Conservation (phyloP, 768 basidiomycete species). For the Pleurotus citrinopileatus region DNA sequence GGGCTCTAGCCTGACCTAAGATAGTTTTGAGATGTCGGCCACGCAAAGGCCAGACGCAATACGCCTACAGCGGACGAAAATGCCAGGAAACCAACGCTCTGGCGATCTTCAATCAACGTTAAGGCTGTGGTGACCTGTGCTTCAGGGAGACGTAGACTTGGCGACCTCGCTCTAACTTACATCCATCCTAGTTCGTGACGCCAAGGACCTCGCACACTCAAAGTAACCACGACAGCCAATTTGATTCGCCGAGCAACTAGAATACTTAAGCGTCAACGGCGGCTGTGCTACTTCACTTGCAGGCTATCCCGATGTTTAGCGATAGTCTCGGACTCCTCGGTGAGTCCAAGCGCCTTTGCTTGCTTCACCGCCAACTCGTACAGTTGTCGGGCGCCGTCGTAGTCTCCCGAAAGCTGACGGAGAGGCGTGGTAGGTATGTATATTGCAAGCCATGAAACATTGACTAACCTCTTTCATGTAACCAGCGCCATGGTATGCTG, state of each 20-base stretch:
- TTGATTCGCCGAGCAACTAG: neutral
- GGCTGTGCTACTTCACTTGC: neutral
- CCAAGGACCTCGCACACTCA: too few relatives aligned
- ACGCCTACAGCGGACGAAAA: too few relatives aligned
- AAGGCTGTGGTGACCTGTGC: neutral
- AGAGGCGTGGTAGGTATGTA: neutral
- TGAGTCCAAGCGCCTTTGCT: neutral
- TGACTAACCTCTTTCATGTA: neutral
- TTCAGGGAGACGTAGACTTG: neutral
- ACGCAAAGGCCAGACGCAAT: too few relatives aligned
- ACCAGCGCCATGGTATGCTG: slow-evolving; percentile 3
- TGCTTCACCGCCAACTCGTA: neutral
- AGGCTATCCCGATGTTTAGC: neutral
- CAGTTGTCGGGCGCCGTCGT: neutral
- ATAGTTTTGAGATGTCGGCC: too few relatives aligned
- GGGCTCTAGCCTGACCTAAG: too few relatives aligned
- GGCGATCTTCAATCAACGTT: too few relatives aligned
- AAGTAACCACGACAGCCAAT: too few relatives aligned
- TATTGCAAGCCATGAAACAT: neutral
- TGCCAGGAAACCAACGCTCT: too few relatives aligned
- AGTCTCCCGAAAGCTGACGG: neutral
- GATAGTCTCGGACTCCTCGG: neutral
- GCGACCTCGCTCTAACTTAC: neutral
- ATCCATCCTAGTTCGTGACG: neutral
- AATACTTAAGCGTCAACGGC: neutral